Evolutionary conservation across 345 rosid species (phyloP).

Genomic region (Turritis glabra): DNA sequence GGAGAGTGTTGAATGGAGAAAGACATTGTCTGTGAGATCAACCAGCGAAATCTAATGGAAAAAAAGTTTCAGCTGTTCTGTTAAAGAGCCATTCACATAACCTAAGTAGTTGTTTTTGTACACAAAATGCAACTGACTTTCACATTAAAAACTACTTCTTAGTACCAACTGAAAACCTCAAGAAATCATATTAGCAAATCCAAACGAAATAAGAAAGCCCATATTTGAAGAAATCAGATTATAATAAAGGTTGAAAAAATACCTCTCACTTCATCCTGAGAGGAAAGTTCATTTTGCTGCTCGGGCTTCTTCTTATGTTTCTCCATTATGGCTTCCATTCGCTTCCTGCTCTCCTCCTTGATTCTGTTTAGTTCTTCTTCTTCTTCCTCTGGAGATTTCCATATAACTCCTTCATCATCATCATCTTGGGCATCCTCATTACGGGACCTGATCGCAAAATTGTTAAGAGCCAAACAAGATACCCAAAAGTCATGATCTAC

Average conservation of each 20-base stretch:
- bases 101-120: background rate
- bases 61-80: no score
- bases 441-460: constrained; percentile 42
- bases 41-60: no score
- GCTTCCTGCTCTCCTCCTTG: constrained; percentile 90
- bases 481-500: background rate
- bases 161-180: background rate
- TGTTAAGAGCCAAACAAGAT: constrained; percentile 10
- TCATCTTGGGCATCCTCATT: constrained; percentile 63
- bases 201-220: background rate
- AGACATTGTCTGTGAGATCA: background rate
- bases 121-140: constrained; percentile 3
- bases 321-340: constrained; percentile 77
- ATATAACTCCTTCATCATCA: constrained; percentile 58
- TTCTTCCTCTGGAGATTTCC: constrained; percentile 71
- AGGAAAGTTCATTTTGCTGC: constrained; percentile 45
- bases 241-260: background rate
- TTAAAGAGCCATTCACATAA: background rate
- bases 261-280: constrained; percentile 52
- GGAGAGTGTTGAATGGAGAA: background rate
- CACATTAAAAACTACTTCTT: background rate
- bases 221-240: constrained; percentile 10
- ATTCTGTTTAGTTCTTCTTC: constrained; percentile 84
- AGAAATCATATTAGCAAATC: background rate
- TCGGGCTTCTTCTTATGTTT: constrained; percentile 62